A percentile compares a stretch with the other conserved stretches of the same genome.
phyloP scores from a whole-genome alignment of 805 yeast species.

The Metschnikowia proteae region DNA sequence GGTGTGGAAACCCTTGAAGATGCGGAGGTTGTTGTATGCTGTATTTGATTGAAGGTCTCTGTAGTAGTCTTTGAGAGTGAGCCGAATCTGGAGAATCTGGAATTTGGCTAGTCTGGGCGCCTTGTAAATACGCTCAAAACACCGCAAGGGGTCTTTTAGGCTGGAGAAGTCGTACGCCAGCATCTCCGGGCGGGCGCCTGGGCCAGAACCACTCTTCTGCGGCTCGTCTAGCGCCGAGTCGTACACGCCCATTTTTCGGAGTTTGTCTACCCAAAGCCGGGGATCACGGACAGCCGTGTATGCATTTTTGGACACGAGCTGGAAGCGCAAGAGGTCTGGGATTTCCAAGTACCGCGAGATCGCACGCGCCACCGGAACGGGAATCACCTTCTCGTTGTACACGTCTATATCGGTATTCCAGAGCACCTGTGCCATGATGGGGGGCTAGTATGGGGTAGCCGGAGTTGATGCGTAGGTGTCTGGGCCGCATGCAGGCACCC shows the following conservation, averaged over 20 bases:
- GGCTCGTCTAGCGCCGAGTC: conserved; percentile 16
- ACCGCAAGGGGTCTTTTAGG: conserved; percentile 30
- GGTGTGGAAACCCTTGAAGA: conserved; percentile 44
- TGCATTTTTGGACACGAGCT: conserved; percentile 37
- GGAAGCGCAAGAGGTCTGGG: conserved; percentile 37
- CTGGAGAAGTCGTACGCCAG: conserved; percentile 8
- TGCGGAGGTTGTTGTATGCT: conserved; percentile 39
- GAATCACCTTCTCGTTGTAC: conserved; percentile 34
- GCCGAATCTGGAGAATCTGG: conserved; percentile 38
- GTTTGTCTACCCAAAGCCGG: conserved; percentile 36
- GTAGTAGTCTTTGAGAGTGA: conserved; percentile 41
- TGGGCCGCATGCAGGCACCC: neutral
- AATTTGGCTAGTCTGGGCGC: conserved; percentile 31
- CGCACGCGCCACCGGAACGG: conserved; percentile 33
- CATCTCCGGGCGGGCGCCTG: neutral
- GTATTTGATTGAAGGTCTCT: conserved; percentile 41
- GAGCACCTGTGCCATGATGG: conserved; percentile 40
- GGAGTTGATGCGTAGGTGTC: neutral
- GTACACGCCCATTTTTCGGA: conserved; percentile 39
- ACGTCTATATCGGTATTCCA: conserved; percentile 47
- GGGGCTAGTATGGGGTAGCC: conserved; percentile 1
- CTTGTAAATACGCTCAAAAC: conserved; percentile 28
- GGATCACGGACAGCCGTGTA: conserved; percentile 37
- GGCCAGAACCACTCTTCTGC: neutral
- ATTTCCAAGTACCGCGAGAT: conserved; percentile 34